Conservation (phyloP, 2,329 filamentous ascomycete species). For the Colletotrichum gloeosporioides region DNA sequence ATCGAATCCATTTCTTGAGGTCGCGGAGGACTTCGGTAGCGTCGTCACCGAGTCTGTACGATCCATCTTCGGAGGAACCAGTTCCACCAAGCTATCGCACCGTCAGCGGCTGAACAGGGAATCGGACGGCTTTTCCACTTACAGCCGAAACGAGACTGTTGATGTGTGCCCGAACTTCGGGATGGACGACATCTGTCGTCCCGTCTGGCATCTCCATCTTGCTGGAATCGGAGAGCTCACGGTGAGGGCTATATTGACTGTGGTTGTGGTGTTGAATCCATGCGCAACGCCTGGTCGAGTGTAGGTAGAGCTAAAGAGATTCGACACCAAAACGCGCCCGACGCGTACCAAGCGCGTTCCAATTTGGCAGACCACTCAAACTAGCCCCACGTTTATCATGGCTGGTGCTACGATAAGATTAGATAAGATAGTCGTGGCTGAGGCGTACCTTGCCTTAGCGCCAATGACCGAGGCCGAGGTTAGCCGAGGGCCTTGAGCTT, state of each 20-base stretch:
- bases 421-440: not conserved
- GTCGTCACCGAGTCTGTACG: constrained; percentile 91
- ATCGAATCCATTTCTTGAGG: constrained; percentile 91
- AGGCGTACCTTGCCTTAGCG: not conserved
- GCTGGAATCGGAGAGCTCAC: not conserved
- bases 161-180: constrained; percentile 91
- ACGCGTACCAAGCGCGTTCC: constrained; percentile 15
- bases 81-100: constrained; percentile 79
- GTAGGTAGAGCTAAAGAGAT: not conserved
- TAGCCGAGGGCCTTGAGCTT: constrained; percentile 36
- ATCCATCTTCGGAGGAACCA: constrained; percentile 78
- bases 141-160: constrained; percentile 94
- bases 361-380: not conserved
- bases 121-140: constrained; percentile 41
- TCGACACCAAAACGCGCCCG: not conserved
- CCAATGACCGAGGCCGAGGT: constrained; percentile 42
- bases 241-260: not conserved
- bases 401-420: not conserved
- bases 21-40: constrained; percentile 91
- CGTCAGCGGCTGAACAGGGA: constrained; percentile 9
- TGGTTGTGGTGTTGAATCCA: not conserved
- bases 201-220: constrained; percentile 62
- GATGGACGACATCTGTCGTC: constrained; percentile 74
- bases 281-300: not conserved
- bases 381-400: not conserved